Evolutionary conservation across 495 filamentous ascomycete species (phyloP), one percentile per base, ranked within the genome.

Genomic region (Aspergillus nidulans): DNA sequence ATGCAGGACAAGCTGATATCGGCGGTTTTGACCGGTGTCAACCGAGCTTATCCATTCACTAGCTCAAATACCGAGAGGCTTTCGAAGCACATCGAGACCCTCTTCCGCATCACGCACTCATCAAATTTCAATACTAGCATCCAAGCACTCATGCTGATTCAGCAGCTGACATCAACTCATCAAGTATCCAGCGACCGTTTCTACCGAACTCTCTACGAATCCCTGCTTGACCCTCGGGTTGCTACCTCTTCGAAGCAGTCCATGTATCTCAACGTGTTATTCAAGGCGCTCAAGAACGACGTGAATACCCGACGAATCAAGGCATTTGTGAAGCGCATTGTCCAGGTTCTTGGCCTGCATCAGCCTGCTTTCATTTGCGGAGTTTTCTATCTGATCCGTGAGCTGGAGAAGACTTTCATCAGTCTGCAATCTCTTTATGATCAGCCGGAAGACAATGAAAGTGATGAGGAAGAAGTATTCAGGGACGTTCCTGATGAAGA

Each of bases 121-220:
- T 90, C 94, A 12, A 98, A 97, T 66, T 97, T 98, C 77, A 97
- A 97, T 74, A 98, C 95, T 7, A 92, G 90, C 64, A 89, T 98
- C 25, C 94, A 97, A 69, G 94, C 94, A 30, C 75, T 98, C 52
- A 89, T 96, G 85, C 76, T 98, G 50, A 94, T 98, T 57, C 94
- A 97, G 67, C 95, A 97, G 67, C 81, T 98, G 25, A 87, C 89
- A 5, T 70, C 83, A 15, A 81, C 88, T 7, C 90, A 95, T 65
- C 84, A 92, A 65, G 75, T 81, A 50, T 83, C 84, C 23, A 81
- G 85, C 7, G 95, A 98, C 60, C 84, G 95, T 40, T 97, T 95
- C 74, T 97, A 97, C 70, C 81, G 91, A 28, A 96, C 92, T 3
- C 75, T 98, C 20, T 98, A 98, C 65, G 92, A 97, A 67, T 96